phyloP scores from a whole-genome alignment of 352 stramenopile genomes.

The Detonula confervacea region DNA sequence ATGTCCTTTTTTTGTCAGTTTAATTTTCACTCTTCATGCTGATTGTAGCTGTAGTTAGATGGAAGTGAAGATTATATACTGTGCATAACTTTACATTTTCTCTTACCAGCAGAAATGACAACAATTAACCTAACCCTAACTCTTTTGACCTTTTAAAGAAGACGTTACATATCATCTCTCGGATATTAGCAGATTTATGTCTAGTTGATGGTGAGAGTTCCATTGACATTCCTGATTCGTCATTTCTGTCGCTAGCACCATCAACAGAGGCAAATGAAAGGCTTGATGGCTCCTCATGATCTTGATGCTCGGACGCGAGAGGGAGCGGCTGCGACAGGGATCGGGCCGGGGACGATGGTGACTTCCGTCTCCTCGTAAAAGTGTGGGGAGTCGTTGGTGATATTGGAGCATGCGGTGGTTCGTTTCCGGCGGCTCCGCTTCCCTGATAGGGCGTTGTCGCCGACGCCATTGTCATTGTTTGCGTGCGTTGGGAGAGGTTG shows the following conservation, averaged over 20 bases:
- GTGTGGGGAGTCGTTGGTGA: neutral
- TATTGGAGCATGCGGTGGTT: neutral
- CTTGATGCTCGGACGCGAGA: neutral
- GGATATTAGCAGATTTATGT: neutral
- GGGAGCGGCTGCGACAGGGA: neutral
- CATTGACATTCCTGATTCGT: slow-evolving; percentile 6
- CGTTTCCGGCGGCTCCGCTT: slow-evolving; percentile 2
- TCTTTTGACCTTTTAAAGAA: slow-evolving; percentile 40
- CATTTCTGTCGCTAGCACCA: slow-evolving; percentile 6
- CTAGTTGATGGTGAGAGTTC: neutral
- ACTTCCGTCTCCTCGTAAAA: neutral
- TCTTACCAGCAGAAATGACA: slow-evolving; percentile 65
- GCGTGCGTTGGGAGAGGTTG: neutral
- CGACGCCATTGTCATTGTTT: neutral
- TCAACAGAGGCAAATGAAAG: neutral
- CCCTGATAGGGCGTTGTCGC: neutral
- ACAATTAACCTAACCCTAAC: slow-evolving; percentile 71
- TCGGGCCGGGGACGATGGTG: neutral
- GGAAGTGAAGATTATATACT: too few species aligned
- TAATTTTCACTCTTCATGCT: too few species aligned
- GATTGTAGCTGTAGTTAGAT: too few species aligned
- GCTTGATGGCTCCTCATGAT: neutral
- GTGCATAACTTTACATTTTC: neutral
- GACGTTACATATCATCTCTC: slow-evolving; percentile 35
- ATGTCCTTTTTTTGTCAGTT: neutral